Evolutionary conservation across 345 rosid genomes (phyloP).

Genomic region (Salix koriyanagi): DNA sequence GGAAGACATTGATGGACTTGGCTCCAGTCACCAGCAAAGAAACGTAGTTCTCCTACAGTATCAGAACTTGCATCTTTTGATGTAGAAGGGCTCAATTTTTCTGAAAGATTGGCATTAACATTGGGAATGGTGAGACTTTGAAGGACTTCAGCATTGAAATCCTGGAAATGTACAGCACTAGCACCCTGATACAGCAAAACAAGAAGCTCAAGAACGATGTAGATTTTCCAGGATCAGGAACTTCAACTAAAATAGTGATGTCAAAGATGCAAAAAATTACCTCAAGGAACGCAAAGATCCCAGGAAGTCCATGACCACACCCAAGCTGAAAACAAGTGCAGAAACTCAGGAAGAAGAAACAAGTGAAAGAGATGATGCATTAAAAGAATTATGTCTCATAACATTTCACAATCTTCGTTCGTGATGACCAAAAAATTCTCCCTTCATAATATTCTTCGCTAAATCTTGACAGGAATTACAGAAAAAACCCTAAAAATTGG

Average conservation of each 20-base stretch:
- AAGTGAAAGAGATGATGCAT: conserved; percentile 3
- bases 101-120: conserved; percentile 46
- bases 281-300: conserved; percentile 73
- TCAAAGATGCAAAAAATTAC: conserved; percentile 29
- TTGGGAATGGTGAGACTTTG: conserved; percentile 78
- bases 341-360: conserved; percentile 8
- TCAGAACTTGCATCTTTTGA: conserved; percentile 13
- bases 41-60: conserved; percentile 36
- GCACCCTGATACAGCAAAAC: conserved; percentile 53
- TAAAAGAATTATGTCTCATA: background rate
- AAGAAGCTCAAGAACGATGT: conserved; percentile 5
- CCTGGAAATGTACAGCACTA: conserved; percentile 68
- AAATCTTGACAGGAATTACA: background rate
- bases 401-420: background rate
- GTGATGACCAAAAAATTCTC: no score
- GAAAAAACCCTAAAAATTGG: no score
- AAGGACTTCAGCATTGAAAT: conserved; percentile 88
- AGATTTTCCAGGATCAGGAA: conserved; percentile 4
- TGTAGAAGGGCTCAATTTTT: conserved; percentile 18
- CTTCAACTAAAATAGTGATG: background rate
- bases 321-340: conserved; percentile 63
- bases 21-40: conserved; percentile 90
- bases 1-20: conserved; percentile 66
- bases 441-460: background rate
- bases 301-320: conserved; percentile 94